These are phyloP conservation scores for Acacia melanoxylon DNA, from an alignment of 306 rosid species.

Conservation along the genomic window DNA sequence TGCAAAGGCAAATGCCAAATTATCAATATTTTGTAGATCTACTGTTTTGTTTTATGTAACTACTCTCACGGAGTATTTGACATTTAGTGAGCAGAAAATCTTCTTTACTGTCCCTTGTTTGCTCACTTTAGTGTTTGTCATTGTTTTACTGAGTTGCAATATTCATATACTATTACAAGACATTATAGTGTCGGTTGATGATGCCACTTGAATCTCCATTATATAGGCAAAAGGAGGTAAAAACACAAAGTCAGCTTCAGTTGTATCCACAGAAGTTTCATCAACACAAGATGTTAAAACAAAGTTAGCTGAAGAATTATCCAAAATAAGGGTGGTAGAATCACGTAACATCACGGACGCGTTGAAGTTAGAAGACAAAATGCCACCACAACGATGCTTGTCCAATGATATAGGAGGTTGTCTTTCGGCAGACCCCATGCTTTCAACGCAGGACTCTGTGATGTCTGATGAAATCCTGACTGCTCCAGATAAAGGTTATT, in stretches of 20 bases:
- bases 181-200: constrained; percentile 28
- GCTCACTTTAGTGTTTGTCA: neutral
- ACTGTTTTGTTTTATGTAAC: neutral
- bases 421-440: constrained; percentile 29
- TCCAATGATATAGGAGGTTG: constrained; percentile 30
- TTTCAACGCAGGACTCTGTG: constrained; percentile 31
- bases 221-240: constrained; percentile 48
- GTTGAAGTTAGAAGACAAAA: constrained; percentile 33
- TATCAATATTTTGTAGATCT: neutral
- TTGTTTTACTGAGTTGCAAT: neutral
- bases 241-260: constrained; percentile 36
- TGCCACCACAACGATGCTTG: constrained; percentile 26
- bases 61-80: neutral
- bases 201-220: constrained; percentile 36
- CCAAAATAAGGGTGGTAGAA: constrained; percentile 71
- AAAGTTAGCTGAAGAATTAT: constrained; percentile 67
- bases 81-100: neutral
- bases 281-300: constrained; percentile 56
- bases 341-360: constrained; percentile 35
- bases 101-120: constrained; percentile 7
- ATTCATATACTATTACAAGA: neutral
- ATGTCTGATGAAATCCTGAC: no score
- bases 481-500: no score
- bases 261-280: constrained; percentile 37
- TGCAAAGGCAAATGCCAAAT: neutral